Base-by-base conservation (phyloP, 2,329 filamentous ascomycete species). In the Orbilia oligospora region DNA sequence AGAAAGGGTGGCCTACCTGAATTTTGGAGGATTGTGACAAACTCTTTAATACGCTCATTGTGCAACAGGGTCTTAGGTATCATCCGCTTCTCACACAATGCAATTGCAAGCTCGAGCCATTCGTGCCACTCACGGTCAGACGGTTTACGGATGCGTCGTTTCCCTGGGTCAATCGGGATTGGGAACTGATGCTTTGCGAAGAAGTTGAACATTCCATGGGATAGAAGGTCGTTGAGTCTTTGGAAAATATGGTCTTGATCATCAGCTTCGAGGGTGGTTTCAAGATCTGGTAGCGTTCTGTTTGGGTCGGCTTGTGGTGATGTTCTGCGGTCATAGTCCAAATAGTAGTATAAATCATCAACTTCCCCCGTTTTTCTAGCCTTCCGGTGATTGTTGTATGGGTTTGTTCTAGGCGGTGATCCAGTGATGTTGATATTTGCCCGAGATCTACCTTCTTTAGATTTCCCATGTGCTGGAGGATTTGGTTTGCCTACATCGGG, bases 101-200 rank as follows among this genome's bases (percentile, higher is more conserved):
- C 76, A 33, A 79, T 75, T 5, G 76, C 76, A 10, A 79, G 56
- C 18, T 75, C 76, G 36, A 79, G 56, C 76, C 76, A 79, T 41
- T 79, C 76, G 38, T 79, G 76, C 76, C 76, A 79, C 51, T 79
- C 76, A 33, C 76, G 76, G 20, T 79, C 76, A 10, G 76, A 79
- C 12, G 76, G 70, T 33, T 79, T 79, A 44, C 76, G 71, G n/a
- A 79, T 71, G 41, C 76, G 76, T 69, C 76, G 55, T 41, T 79
- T 79, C 2, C 76, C 76, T 2, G 76, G 76, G n/a, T 79, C 76
- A 18, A 79, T 75, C 16, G 76, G 76, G 20, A 79, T 79, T 9
- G 76, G 70, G 22, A 79, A 79, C 33, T 75, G 76, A n/a, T 79
- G 76, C 41, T 44, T 73, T 4, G 76, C 76, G 38, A 79, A 79